Evolutionary conservation across 208 protist species (phyloP).

Genomic region (Trypanosoma avium): DNA sequence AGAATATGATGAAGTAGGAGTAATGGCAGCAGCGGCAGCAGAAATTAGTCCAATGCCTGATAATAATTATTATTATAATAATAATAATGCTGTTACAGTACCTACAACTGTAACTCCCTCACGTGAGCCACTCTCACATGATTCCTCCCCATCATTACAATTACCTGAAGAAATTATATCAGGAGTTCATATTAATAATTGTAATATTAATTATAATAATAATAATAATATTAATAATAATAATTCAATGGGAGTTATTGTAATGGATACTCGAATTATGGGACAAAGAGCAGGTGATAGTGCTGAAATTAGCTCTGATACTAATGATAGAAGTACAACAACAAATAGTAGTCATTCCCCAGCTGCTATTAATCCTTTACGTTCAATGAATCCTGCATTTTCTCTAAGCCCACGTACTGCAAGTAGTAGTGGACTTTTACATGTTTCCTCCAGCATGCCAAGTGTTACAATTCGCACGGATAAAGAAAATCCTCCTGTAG

Average conservation of each 20-base stretch:
- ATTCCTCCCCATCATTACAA: background rate
- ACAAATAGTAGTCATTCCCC: constrained; percentile 15
- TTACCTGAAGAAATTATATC: background rate
- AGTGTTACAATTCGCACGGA: constrained; percentile 49
- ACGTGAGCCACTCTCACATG: background rate
- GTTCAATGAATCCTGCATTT: constrained; percentile 64
- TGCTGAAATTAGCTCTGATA: background rate
- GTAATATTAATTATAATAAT: too few species aligned
- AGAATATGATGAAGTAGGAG: too few species aligned
- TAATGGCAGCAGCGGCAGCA: too few species aligned
- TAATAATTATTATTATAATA: too few species aligned
- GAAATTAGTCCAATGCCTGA: too few species aligned
- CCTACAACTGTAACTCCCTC: too few species aligned
- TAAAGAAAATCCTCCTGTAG: constrained; percentile 29
- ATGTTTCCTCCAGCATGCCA: constrained; percentile 16
- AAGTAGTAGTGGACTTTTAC: constrained; percentile 33
- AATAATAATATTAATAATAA: background rate
- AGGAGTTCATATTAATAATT: too few species aligned
- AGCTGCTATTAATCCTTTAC: constrained; percentile 30
- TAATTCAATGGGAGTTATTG: background rate
- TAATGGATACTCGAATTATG: background rate
- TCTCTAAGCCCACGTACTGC: constrained; percentile 51
- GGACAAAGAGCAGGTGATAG: background rate
- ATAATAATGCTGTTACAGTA: too few species aligned
- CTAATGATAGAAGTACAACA: background rate